A percentile compares a stretch with the other conserved stretches of the same genome.
Evolutionary conservation across 164 flowering plant species (phyloP).

Genomic region (Euptelea pleiosperma): DNA sequence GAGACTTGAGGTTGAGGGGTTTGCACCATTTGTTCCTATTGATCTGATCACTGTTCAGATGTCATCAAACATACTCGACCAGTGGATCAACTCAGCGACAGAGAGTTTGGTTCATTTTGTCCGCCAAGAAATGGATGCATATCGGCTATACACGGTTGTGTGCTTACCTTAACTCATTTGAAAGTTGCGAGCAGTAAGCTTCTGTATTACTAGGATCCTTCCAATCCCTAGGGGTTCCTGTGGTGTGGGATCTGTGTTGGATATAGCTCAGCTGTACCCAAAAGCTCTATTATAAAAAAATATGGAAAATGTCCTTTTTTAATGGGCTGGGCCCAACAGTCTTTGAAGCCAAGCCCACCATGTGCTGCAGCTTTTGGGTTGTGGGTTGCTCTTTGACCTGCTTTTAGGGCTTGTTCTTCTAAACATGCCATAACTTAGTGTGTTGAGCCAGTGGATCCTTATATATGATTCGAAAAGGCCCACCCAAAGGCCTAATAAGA

Average conservation of each 20-base stretch:
- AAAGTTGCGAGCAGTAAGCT: background rate
- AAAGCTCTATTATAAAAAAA: too few species aligned
- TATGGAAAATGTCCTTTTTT: too few species aligned
- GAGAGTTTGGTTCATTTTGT: conserved; percentile 92
- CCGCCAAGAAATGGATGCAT: conserved; percentile 88
- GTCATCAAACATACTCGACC: conserved; percentile 92
- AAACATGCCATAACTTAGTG: too few species aligned
- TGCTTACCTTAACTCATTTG: conserved; percentile 4
- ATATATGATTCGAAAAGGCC: too few species aligned
- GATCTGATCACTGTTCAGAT: conserved; percentile 48
- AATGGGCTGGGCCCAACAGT: background rate
- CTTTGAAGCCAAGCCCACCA: background rate
- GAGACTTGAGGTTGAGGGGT: conserved; percentile 85
- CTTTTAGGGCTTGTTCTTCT: background rate
- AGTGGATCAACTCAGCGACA: conserved; percentile 98
- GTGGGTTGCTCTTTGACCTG: background rate
- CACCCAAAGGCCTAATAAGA: too few species aligned
- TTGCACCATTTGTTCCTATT: conserved; percentile 60
- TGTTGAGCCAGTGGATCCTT: too few species aligned
- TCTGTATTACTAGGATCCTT: background rate
- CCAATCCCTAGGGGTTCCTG: background rate
- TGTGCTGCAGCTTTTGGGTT: background rate
- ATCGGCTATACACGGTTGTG: conserved; percentile 82
- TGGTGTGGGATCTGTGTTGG: background rate
- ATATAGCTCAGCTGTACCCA: background rate